Evolutionary conservation across 2,329 filamentous ascomycete species (phyloP).

Genomic region (Xylariaceae sp.): DNA sequence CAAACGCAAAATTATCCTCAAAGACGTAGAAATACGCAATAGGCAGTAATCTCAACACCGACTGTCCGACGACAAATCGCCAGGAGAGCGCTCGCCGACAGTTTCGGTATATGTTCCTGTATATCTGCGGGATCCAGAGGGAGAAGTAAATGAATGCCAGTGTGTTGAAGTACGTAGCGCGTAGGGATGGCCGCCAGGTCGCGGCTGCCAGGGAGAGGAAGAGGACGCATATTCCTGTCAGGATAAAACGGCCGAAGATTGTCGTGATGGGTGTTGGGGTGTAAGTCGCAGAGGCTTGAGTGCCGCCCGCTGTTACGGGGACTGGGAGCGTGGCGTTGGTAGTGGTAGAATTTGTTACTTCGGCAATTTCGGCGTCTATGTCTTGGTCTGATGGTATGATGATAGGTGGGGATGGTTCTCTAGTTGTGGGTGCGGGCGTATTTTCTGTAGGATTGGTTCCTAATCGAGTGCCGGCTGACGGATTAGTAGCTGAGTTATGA

Average conservation of each 20-base stretch:
- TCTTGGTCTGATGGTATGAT: conserved; percentile 65
- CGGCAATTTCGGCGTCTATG: conserved; percentile 58
- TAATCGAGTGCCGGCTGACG: not conserved
- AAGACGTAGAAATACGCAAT: conserved; percentile 83
- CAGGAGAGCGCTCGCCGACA: conserved; percentile 88
- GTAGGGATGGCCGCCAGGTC: conserved; percentile 57
- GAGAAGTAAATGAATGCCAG: conserved; percentile 77
- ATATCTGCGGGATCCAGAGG: conserved; percentile 89
- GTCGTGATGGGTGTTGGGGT: conserved; percentile 47
- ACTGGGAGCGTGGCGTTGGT: conserved; percentile 29
- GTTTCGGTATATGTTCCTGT: conserved; percentile 85
- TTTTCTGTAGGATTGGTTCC: conserved; percentile 22
- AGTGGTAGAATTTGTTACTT: conserved; percentile 31
- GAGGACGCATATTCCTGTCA: conserved; percentile 53
- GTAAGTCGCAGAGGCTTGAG: conserved; percentile 28
- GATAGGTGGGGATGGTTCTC: conserved; percentile 42
- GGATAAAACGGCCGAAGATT: conserved; percentile 56
- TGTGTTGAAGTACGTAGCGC: conserved; percentile 58
- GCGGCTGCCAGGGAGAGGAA: conserved; percentile 59
- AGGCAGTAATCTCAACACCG: conserved; percentile 71
- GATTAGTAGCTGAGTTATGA: conserved; percentile 12
- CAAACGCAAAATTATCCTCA: conserved; percentile 77
- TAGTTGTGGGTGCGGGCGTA: conserved; percentile 20
- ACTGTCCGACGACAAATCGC: conserved; percentile 87
- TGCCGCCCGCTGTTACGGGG: conserved; percentile 28